Base-by-base conservation (phyloP, 2,329 filamentous ascomycete genomes). In the Endoconidiophora laricicola region DNA sequence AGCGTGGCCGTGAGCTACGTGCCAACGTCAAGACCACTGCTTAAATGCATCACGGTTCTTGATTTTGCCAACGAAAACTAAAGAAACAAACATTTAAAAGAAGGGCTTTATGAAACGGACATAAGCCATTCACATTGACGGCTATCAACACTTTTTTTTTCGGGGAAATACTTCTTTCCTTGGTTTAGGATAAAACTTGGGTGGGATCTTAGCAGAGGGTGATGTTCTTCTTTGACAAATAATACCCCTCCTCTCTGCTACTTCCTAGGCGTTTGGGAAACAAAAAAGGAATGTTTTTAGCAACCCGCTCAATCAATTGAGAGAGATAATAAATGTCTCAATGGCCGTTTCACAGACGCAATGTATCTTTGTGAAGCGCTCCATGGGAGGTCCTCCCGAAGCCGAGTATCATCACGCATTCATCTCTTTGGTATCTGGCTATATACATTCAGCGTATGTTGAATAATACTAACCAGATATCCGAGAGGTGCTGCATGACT, bases 301-400 rank as follows among this genome's bases (percentile, higher is more conserved):
- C 40, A 49, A 45, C 44, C 40, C 51, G 46, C 45, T 54, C 39
- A 33, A 52, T 52, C 41, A 52, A 54, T 60, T 63, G 60, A 66
- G 64, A 64, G 65, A 68, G 62, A 65, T 63, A 56, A 59, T 65
- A 66, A 54, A 48, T 65, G 69, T 78, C 70, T 76, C 72, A 75
- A 81, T 81, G 79, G 80, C 79, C 79, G 74, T 81, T 80, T 82
- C 78, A 78, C 76, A 70, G 56, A 56, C 61, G 62, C 62, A 58
- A 37, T 46, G 61, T 58, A 58, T 49, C 63, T 65, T 63, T 69
- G 76, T 81, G 78, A 79, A 77, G 73, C 80, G 78, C 65, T 81
- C 78, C 78, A 81, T 81, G 78, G 77, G 80, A 83, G 79, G 76
- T 76, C 62, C 65, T 82, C 78, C 79, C 78, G 77, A 81, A 82